phyloP scores from a whole-genome alignment of 495 filamentous ascomycete genomes.

The Hypoxylon subgilvum region DNA sequence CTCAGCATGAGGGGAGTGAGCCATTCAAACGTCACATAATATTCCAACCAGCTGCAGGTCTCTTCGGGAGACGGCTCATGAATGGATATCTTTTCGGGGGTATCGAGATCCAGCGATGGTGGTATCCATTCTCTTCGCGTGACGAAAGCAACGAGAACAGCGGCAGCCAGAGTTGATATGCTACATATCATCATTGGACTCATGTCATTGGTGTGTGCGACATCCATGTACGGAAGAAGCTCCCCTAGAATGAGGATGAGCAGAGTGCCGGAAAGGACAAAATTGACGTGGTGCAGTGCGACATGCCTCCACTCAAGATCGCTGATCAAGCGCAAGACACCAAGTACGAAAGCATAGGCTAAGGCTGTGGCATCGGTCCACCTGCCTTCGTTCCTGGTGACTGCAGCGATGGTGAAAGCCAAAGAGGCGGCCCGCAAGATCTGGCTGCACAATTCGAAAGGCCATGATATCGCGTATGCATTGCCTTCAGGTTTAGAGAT shows the following conservation, averaged over 20 bases:
- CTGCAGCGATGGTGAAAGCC: slow-evolving; percentile 37
- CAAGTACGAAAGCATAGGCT: slow-evolving; percentile 45
- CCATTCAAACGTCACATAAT: slow-evolving; percentile 57
- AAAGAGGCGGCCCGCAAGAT: slow-evolving; percentile 41
- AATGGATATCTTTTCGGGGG: slow-evolving; percentile 36
- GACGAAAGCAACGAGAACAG: slow-evolving; percentile 41
- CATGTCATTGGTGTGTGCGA: slow-evolving; percentile 21
- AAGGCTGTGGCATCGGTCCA: slow-evolving; percentile 40
- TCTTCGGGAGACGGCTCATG: slow-evolving; percentile 52
- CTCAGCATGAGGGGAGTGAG: slow-evolving; percentile 55
- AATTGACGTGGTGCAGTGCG: slow-evolving; percentile 48
- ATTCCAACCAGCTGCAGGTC: slow-evolving; percentile 56
- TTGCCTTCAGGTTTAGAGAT: slow-evolving; percentile 34
- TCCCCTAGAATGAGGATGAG: slow-evolving; percentile 33
- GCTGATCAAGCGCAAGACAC: slow-evolving; percentile 43
- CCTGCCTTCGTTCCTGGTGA: slow-evolving; percentile 23
- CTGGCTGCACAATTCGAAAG: slow-evolving; percentile 45
- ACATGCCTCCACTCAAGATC: slow-evolving; percentile 47
- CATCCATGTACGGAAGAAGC: slow-evolving; percentile 44
- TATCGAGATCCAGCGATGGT: slow-evolving; percentile 38
- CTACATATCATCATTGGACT: slow-evolving; percentile 32
- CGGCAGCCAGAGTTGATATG: slow-evolving; percentile 37
- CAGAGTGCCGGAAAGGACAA: slow-evolving; percentile 38
- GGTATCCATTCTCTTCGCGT: slow-evolving; percentile 50
- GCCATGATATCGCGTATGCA: slow-evolving; percentile 37